Evolutionary conservation across 1,139 yeast genomes (phyloP).

Genomic region (Pichiaceae sp.): DNA sequence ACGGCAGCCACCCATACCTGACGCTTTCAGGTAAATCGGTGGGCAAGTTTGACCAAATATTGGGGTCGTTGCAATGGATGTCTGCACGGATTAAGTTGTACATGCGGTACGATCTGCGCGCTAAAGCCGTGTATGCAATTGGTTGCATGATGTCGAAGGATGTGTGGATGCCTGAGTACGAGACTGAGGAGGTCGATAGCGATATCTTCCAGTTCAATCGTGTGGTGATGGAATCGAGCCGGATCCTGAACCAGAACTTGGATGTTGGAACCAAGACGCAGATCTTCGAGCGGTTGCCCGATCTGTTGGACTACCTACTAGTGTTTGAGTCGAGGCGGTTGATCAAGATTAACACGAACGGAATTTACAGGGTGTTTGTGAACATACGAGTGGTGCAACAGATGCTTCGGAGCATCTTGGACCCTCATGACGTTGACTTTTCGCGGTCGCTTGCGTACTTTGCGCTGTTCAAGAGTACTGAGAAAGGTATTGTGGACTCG

Average conservation of each 20-base stretch:
- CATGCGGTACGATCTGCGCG: slow-evolving; percentile 58
- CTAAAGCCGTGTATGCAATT: slow-evolving; percentile 53
- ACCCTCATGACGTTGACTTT: slow-evolving; percentile 53
- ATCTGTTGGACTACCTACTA: slow-evolving; percentile 47
- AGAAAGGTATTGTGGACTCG: slow-evolving; percentile 22
- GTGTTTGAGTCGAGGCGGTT: slow-evolving; percentile 55
- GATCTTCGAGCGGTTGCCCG: slow-evolving; percentile 43
- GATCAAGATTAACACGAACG: slow-evolving; percentile 49
- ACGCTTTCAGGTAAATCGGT: slow-evolving; percentile 34
- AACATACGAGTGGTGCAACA: slow-evolving; percentile 73
- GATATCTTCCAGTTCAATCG: slow-evolving; percentile 52
- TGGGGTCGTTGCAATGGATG: slow-evolving; percentile 37
- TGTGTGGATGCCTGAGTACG: slow-evolving; percentile 38
- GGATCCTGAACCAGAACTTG: slow-evolving; percentile 13
- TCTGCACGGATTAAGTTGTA: slow-evolving; percentile 44
- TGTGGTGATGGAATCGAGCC: slow-evolving; percentile 46
- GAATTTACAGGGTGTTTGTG: slow-evolving; percentile 57
- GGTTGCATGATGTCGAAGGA: slow-evolving; percentile 36
- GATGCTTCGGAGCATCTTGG: slow-evolving; percentile 49
- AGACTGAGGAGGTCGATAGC: slow-evolving; percentile 59
- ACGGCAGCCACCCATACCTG: slow-evolving; percentile 31
- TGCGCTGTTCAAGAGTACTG: slow-evolving; percentile 36
- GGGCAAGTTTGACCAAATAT: slow-evolving; percentile 38
- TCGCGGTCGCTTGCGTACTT: slow-evolving; percentile 49
- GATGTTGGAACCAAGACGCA: slow-evolving; percentile 20